A percentile compares a stretch with the other conserved stretches of the same genome.
Evolutionary conservation across 2,329 filamentous ascomycete genomes (phyloP).

Genomic region (Microdochium paspali): DNA sequence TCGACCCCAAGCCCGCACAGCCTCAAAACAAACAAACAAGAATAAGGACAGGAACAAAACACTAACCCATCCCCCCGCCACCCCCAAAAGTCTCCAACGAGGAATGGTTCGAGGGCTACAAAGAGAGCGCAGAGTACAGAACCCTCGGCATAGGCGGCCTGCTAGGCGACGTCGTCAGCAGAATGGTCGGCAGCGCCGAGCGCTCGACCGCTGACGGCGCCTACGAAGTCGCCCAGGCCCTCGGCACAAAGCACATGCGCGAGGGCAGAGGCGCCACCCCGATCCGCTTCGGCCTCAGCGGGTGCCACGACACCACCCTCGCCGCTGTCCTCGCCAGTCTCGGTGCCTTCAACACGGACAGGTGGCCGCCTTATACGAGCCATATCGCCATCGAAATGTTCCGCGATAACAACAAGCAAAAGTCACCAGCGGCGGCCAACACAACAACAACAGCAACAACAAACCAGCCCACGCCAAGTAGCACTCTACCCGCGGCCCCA

Average conservation of each 20-base stretch:
- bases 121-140: conserved; percentile 80
- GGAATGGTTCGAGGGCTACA: conserved; percentile 88
- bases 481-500: conserved; percentile 14
- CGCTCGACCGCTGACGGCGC: conserved; percentile 42
- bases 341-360: conserved; percentile 62
- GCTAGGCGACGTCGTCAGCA: conserved; percentile 71
- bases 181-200: conserved; percentile 63
- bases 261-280: conserved; percentile 25
- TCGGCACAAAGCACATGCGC: conserved; percentile 17
- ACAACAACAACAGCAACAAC: conserved; percentile 8
- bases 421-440: no score
- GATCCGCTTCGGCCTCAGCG: conserved; percentile 69
- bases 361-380: conserved; percentile 90
- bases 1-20: conserved; percentile 16
- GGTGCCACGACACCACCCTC: conserved; percentile 90
- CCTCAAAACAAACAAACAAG: conserved; percentile 53
- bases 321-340: conserved; percentile 69
- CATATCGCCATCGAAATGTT: conserved; percentile 90
- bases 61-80: no score
- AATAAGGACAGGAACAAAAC: conserved; percentile 12
- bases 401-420: no score
- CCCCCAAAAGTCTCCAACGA: conserved; percentile 53
- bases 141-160: conserved; percentile 77
- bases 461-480: conserved; percentile 10
- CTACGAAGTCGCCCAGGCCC: conserved; percentile 30